Conservation (phyloP, 1,284 basidiomycete species). For the Sutorius eximius region DNA sequence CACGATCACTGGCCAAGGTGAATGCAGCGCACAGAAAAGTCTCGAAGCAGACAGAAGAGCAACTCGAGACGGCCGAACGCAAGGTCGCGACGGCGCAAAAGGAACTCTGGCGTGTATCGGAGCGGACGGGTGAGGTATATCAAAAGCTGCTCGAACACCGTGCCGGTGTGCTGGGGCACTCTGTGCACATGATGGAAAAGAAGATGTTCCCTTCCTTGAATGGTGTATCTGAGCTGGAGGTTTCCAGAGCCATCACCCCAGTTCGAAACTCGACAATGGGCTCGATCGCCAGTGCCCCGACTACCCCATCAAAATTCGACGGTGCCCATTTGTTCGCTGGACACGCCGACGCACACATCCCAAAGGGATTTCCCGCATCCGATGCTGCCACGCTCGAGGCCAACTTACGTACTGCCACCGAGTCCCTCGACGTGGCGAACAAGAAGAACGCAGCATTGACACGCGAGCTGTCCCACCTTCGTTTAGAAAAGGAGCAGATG, state of each 20-base stretch:
- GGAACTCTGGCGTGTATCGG: slow-evolving; percentile 65
- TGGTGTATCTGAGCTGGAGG: slow-evolving; percentile 34
- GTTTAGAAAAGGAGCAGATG: slow-evolving; percentile 63
- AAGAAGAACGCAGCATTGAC: slow-evolving; percentile 61
- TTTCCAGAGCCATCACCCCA: slow-evolving; percentile 55
- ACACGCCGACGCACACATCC: slow-evolving; percentile 61
- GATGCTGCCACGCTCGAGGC: slow-evolving; percentile 52
- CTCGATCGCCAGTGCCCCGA: slow-evolving; percentile 48
- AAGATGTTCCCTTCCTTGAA: slow-evolving; percentile 43
- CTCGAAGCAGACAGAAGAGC: slow-evolving; percentile 68
- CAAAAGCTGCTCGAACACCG: slow-evolving; percentile 72
- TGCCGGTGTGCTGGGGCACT: slow-evolving; percentile 71
- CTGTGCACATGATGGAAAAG: slow-evolving; percentile 67
- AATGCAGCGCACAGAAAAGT: slow-evolving; percentile 59
- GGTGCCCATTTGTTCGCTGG: slow-evolving; percentile 83
- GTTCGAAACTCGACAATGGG: slow-evolving; percentile 52
- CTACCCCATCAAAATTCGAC: slow-evolving; percentile 61
- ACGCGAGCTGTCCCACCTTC: slow-evolving; percentile 58
- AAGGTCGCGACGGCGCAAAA: slow-evolving; percentile 68
- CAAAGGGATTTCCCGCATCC: slow-evolving; percentile 36
- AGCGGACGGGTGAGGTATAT: slow-evolving; percentile 60
- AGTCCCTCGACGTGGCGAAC: slow-evolving; percentile 54
- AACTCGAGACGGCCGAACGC: slow-evolving; percentile 64
- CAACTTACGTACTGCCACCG: slow-evolving; percentile 58
- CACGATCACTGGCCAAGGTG: slow-evolving; percentile 65